These are phyloP conservation scores for Hymenoscyphus infarciens DNA, from an alignment of 2,329 filamentous ascomycete species.

Conservation along the genomic window DNA sequence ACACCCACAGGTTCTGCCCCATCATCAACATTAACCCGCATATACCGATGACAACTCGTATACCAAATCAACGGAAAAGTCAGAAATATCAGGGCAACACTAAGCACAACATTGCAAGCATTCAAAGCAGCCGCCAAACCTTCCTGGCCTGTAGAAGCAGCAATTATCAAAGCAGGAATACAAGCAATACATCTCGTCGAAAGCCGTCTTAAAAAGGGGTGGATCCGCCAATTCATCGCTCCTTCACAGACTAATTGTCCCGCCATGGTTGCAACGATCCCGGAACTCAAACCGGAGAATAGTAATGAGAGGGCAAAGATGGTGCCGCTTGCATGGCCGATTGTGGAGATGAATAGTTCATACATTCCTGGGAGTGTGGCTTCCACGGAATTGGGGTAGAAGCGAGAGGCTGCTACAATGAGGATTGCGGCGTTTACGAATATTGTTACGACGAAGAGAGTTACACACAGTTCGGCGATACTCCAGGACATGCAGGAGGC, in stretches of 20 bases:
- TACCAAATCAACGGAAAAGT: conserved; percentile 79
- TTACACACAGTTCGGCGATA: conserved; percentile 63
- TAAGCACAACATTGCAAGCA: conserved; percentile 71
- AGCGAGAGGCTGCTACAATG: conserved; percentile 72
- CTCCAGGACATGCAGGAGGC: conserved; percentile 68
- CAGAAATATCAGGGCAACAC: conserved; percentile 76
- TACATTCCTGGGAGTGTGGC: conserved; percentile 83
- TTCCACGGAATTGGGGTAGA: conserved; percentile 61
- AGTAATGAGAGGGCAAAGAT: conserved; percentile 77
- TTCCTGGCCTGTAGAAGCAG: conserved; percentile 65
- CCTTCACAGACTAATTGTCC: conserved; percentile 86
- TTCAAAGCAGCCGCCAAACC: conserved; percentile 69
- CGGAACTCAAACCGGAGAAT: conserved; percentile 73
- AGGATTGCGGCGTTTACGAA: conserved; percentile 82
- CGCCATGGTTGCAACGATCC: conserved; percentile 82
- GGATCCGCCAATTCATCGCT: conserved; percentile 68
- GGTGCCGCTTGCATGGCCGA: conserved; percentile 71
- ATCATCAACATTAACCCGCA: conserved; percentile 49
- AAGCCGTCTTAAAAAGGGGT: conserved; percentile 73
- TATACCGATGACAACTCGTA: conserved; percentile 71
- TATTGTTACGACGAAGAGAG: conserved; percentile 74
- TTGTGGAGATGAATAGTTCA: conserved; percentile 57
- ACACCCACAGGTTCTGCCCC: conserved; percentile 14
- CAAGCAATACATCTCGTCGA: conserved; percentile 76
- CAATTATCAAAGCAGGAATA: conserved; percentile 75